Conservation (phyloP, 371 early-diverging fungal genomes). For the Rhizopus arrhizus region DNA sequence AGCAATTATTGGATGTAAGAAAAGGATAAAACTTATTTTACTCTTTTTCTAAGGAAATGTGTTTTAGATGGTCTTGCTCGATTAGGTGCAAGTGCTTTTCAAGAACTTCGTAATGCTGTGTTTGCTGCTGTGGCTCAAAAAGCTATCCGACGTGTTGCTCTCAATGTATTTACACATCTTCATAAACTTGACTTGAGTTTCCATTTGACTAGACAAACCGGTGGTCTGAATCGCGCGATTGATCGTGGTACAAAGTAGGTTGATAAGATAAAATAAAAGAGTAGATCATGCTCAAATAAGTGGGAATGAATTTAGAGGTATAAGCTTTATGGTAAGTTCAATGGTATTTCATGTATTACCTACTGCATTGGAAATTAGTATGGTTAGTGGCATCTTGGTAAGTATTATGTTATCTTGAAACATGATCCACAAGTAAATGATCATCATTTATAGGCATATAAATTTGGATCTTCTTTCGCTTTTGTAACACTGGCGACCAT, state of each 20-base stretch:
- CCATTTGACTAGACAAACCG: slow-evolving; percentile 91
- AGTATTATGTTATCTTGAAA: not conserved
- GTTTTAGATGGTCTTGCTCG: slow-evolving; percentile 83
- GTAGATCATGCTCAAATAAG: not conserved
- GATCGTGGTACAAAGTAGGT: slow-evolving; percentile 94
- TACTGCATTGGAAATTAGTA: slow-evolving; percentile 90
- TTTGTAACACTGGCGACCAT: slow-evolving; percentile 85
- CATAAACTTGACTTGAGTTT: slow-evolving; percentile 84
- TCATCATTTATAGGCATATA: slow-evolving; percentile 57
- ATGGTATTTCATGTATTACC: slow-evolving; percentile 94
- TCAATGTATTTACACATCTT: slow-evolving; percentile 87
- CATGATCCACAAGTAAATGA: not conserved
- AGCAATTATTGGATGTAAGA: slow-evolving; percentile 83
- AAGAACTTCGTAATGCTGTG: slow-evolving; percentile 91
- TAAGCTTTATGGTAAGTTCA: slow-evolving; percentile 88
- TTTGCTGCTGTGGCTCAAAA: slow-evolving; percentile 95
- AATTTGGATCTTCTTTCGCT: slow-evolving; percentile 85
- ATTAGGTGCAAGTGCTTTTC: slow-evolving; percentile 79
- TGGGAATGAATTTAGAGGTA: slow-evolving; percentile 65
- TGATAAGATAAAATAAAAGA: not conserved
- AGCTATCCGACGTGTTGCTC: slow-evolving; percentile 87
- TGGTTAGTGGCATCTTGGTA: slow-evolving; percentile 91
- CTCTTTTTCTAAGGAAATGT: not conserved
- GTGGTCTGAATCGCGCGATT: slow-evolving; percentile 92
- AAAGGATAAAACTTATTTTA: not conserved